Evolutionary conservation across 1,284 basidiomycete species (phyloP).

Genomic region (Anthracocystis setariae): DNA sequence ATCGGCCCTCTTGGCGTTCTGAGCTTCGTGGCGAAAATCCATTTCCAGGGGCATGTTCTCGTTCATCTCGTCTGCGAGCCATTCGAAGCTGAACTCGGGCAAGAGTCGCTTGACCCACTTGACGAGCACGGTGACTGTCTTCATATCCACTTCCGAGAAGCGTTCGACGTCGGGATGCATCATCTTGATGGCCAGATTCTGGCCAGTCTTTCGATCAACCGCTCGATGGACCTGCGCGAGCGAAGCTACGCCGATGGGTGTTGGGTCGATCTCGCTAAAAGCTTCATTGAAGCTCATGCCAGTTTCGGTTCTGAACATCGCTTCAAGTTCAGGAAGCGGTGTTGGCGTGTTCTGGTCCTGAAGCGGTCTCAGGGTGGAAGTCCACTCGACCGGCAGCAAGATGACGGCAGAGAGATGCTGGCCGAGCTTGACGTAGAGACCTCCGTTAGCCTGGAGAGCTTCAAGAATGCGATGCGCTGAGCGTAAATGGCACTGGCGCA

Average conservation of each 20-base stretch:
- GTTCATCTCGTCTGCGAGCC: conserved; percentile 67
- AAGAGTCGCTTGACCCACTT: conserved; percentile 86
- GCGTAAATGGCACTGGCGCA: conserved; percentile 64
- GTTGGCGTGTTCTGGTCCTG: conserved; percentile 68
- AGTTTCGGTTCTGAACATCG: conserved; percentile 64
- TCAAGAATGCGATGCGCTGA: conserved; percentile 61
- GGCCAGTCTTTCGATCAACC: conserved; percentile 71
- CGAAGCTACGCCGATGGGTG: conserved; percentile 92
- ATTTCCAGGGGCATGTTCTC: conserved; percentile 90
- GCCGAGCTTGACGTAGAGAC: conserved; percentile 86
- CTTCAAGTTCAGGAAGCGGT: conserved; percentile 64
- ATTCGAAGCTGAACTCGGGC: conserved; percentile 77
- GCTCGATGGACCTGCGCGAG: conserved; percentile 95
- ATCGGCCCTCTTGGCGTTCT: conserved; percentile 79
- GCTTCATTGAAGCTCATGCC: conserved; percentile 63
- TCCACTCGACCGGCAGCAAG: conserved; percentile 80
- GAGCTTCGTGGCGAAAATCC: conserved; percentile 89
- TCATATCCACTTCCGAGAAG: conserved; percentile 88
- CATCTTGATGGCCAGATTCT: conserved; percentile 89
- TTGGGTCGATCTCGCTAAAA: conserved; percentile 80
- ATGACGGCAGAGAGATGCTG: conserved; percentile 74
- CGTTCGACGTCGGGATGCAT: conserved; percentile 95
- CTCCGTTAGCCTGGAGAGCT: conserved; percentile 76
- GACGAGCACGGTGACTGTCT: conserved; percentile 70
- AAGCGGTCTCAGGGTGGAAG: conserved; percentile 74